These are phyloP conservation scores for Candida arabinofermentans DNA, from an alignment of 805 yeast species.

Conservation along the genomic window DNA sequence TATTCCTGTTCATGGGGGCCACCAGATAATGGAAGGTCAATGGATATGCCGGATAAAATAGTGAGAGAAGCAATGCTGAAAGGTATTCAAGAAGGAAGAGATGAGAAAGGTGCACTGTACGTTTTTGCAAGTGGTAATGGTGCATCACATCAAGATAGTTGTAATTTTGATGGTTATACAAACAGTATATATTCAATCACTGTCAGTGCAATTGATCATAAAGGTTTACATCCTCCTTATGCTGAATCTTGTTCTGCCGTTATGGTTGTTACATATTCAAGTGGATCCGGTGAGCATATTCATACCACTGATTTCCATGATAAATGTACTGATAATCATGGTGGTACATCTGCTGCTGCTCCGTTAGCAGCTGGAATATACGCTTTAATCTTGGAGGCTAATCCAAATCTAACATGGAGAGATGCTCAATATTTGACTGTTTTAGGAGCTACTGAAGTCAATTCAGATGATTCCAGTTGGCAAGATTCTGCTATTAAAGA, in stretches of 20 bases:
- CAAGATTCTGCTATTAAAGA: constrained; percentile 63
- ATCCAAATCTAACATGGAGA: constrained; percentile 91
- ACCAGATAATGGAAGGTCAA: constrained; percentile 81
- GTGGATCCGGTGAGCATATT: constrained; percentile 86
- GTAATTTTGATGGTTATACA: constrained; percentile 97
- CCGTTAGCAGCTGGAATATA: constrained; percentile 97
- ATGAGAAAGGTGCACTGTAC: constrained; percentile 77
- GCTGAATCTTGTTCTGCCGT: constrained; percentile 95
- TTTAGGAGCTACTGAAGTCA: constrained; percentile 63
- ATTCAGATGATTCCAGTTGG: constrained; percentile 66
- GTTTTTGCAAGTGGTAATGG: constrained; percentile 98
- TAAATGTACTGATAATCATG: constrained; percentile 71
- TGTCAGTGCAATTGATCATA: constrained; percentile 87
- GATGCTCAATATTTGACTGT: constrained; percentile 86
- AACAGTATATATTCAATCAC: constrained; percentile 93
- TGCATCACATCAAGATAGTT: constrained; percentile 74
- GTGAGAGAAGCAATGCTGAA: constrained; percentile 81
- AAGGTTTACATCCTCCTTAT: constrained; percentile 82
- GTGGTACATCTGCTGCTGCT: constrained; percentile 99
- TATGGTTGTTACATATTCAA: constrained; percentile 86
- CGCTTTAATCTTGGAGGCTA: constrained; percentile 73
- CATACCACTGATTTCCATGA: constrained; percentile 79
- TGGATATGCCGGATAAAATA: constrained; percentile 77
- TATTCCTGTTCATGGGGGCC: constrained; percentile 99
- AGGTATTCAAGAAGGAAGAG: constrained; percentile 80